phyloP scores from a whole-genome alignment of 2,329 filamentous ascomycete species.

The Curvularia eragrostidis region DNA sequence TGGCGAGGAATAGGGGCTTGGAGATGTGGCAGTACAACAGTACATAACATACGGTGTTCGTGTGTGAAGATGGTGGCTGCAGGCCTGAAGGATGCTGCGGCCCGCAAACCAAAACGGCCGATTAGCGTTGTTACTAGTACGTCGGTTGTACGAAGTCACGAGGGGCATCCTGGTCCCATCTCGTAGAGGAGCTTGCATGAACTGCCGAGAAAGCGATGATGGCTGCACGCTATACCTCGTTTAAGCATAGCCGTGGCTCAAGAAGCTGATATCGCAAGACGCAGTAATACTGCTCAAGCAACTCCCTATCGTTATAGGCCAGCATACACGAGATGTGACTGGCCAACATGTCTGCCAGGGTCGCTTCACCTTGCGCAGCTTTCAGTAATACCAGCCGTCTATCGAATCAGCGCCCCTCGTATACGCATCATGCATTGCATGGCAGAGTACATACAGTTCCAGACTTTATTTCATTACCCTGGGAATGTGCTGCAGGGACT shows the following conservation, averaged over 20 bases:
- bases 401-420: conserved; percentile 11
- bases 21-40: background rate
- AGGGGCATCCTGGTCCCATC: background rate
- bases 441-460: background rate
- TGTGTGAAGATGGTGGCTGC: conserved; percentile 5
- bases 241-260: conserved; percentile 1
- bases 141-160: background rate
- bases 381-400: conserved; percentile 3
- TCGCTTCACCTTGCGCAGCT: conserved; percentile 12
- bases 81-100: conserved; percentile 3
- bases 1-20: conserved; percentile 11
- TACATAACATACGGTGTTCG: too few species aligned
- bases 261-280: background rate
- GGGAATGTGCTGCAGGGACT: conserved; percentile 6
- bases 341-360: conserved; percentile 2
- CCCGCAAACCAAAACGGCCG: conserved; percentile 5
- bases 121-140: conserved; percentile 2
- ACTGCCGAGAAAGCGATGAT: conserved; percentile 3
- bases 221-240: conserved; percentile 3
- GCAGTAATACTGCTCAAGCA: background rate
- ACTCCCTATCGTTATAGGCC: conserved; percentile 6
- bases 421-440: conserved; percentile 5
- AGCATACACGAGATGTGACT: conserved; percentile 7
- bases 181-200: background rate
- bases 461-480: conserved; percentile 6